These are phyloP conservation scores for Athelia psychrophila DNA, from an alignment of 1,284 basidiomycete species.

Conservation along the genomic window DNA sequence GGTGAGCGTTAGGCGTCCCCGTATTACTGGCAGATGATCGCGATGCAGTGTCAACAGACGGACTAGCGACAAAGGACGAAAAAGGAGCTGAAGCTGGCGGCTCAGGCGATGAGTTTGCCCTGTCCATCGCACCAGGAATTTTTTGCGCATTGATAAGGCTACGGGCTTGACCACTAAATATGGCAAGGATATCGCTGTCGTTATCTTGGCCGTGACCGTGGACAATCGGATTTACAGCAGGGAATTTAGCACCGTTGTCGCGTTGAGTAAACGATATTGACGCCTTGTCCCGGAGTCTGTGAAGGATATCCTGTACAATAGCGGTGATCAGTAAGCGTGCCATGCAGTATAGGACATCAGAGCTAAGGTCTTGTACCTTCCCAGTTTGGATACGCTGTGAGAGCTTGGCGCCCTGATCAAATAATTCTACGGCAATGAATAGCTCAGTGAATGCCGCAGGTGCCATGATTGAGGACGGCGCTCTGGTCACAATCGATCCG, in stretches of 20 bases:
- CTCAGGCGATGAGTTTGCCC: conserved; percentile 1
- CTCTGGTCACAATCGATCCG: conserved; percentile 44
- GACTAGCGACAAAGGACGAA: too few species aligned
- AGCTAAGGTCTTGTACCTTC: conserved; percentile 35
- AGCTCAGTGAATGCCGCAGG: too few species aligned
- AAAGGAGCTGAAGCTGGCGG: too few species aligned
- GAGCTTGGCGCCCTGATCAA: conserved; percentile 35
- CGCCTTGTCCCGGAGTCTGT: conserved; percentile 39
- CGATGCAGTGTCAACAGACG: too few species aligned
- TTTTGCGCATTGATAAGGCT: conserved; percentile 29
- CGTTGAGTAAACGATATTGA: conserved; percentile 28
- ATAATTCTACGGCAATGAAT: conserved; percentile 35
- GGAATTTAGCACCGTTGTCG: conserved; percentile 8
- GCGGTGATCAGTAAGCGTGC: background rate
- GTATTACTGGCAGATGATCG: too few species aligned
- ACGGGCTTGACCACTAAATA: conserved; percentile 49
- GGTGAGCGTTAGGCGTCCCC: too few species aligned
- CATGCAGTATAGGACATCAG: too few species aligned
- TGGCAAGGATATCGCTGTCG: conserved; percentile 50
- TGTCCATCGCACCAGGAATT: background rate
- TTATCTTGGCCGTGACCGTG: conserved; percentile 30
- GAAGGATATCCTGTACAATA: too few species aligned
- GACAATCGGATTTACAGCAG: conserved; percentile 11
- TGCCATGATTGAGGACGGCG: conserved; percentile 41
- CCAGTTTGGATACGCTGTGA: conserved; percentile 40